These are phyloP conservation scores for Calonectria montana DNA, from an alignment of 2,329 filamentous ascomycete species.

Conservation along the genomic window DNA sequence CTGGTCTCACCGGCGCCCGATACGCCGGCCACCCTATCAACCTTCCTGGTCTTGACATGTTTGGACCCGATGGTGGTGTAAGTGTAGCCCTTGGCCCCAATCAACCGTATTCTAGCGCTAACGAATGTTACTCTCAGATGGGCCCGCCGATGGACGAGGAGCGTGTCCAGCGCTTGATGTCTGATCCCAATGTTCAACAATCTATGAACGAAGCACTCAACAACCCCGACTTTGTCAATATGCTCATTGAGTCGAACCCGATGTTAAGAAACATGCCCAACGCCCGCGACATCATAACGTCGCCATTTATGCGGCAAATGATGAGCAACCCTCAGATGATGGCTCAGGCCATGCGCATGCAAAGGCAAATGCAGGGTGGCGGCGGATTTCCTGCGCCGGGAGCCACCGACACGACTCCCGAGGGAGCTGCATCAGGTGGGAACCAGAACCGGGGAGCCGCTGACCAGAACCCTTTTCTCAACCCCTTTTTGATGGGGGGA, in stretches of 20 bases:
- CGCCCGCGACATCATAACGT: slow-evolving; percentile 86
- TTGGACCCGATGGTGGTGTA: slow-evolving; percentile 94
- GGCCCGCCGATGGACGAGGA: slow-evolving; percentile 86
- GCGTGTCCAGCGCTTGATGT: slow-evolving; percentile 84
- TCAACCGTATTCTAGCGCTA: slow-evolving; percentile 7
- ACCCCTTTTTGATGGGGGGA: slow-evolving; percentile 46
- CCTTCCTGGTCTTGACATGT: slow-evolving; percentile 87
- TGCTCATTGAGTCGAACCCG: slow-evolving; percentile 93
- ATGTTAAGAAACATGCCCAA: slow-evolving; percentile 80
- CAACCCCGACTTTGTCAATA: slow-evolving; percentile 93
- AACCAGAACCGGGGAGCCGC: slow-evolving; percentile 44
- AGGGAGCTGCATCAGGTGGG: slow-evolving; percentile 49
- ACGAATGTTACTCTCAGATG: slow-evolving; percentile 70
- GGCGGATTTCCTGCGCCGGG: slow-evolving; percentile 88
- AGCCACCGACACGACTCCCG: slow-evolving; percentile 86
- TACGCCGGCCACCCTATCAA: slow-evolving; percentile 89
- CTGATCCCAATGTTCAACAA: slow-evolving; percentile 87
- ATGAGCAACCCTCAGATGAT: slow-evolving; percentile 91
- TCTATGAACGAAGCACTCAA: slow-evolving; percentile 95
- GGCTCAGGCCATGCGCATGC: slow-evolving; percentile 84
- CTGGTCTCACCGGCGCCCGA: slow-evolving; percentile 89
- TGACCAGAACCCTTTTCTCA: slow-evolving; percentile 57
- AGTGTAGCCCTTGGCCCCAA: slow-evolving; percentile 53
- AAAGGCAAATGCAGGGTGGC: slow-evolving; percentile 73
- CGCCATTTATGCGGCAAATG: slow-evolving; percentile 90